Base-by-base conservation (phyloP, 441 rosid species). In the Dalechampia spathulata region DNA sequence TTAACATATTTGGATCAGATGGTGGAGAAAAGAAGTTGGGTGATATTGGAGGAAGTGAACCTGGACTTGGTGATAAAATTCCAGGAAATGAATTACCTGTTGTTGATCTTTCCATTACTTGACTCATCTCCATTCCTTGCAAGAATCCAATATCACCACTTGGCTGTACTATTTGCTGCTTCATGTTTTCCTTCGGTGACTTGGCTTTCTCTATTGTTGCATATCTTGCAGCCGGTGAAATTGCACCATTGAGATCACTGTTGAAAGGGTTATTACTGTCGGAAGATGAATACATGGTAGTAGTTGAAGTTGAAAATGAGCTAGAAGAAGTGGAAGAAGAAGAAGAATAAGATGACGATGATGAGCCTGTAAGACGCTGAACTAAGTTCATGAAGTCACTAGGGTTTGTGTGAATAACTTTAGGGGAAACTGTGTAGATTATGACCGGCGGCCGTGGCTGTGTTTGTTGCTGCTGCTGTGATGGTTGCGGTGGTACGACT, bases 141-240 rank as follows among this genome's bases (percentile, higher is more conserved):
- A n/a, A 54, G 28, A 76, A 72, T 34, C 75, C 76, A 52, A 57
- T 36, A 22, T 71, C 61, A 39, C 40, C 9, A 34, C n/a, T n/a
- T n/a, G n/a, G n/a, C n/a, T n/a, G n/a, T n/a, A n/a, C n/a, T n/a
- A n/a, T n/a, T 45, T 23, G 40, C 40, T 44, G 22, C 25, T 52
- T 57, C 49, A 30, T 65, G 50, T 53, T 64, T 19, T 60, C 73
- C 3, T 48, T 66, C 30, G 79, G 77, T 10, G 73, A 30, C 34
- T 30, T 30, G 4, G 34, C 73, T 49, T 49, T 87, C 69, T 83
- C 94, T 16, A 78, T 72, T 3, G 79, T 55, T 0, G 97, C 97
- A 7, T 63, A 81, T 61, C 92, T 72, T 4, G 87, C 95, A 0
- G 92, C 95, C 1, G 95, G 92, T 2, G 92, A 86, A 52, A 89